These are phyloP conservation scores for Rhynchosporium graminicola DNA, from an alignment of 2,329 filamentous ascomycete species.

Conservation along the genomic window DNA sequence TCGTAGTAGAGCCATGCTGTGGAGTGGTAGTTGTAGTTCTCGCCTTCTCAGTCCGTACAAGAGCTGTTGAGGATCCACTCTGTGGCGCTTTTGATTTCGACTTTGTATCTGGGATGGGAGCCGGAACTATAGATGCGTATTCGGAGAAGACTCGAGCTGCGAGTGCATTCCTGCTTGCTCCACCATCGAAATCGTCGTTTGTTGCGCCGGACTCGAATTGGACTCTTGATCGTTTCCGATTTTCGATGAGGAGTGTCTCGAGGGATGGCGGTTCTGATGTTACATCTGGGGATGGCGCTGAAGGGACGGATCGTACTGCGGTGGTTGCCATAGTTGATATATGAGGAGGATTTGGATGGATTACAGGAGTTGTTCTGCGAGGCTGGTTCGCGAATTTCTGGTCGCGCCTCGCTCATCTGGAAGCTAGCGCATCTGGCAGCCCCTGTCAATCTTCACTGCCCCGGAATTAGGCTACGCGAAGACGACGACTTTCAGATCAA, in stretches of 20 bases:
- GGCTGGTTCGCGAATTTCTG: slow-evolving; percentile 13
- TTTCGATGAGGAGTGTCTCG: slow-evolving; percentile 45
- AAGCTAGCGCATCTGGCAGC: slow-evolving; percentile 10
- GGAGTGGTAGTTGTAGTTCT: slow-evolving; percentile 9
- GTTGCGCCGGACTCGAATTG: slow-evolving; percentile 42
- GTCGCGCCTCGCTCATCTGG: slow-evolving; percentile 2
- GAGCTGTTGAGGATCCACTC: slow-evolving; percentile 16
- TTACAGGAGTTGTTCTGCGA: slow-evolving; percentile 13
- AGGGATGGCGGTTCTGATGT: slow-evolving; percentile 36
- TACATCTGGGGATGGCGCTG: slow-evolving; percentile 7
- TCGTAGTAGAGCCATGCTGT: slow-evolving; percentile 50
- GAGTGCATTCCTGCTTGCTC: slow-evolving; percentile 36
- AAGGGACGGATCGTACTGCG: slow-evolving; percentile 6
- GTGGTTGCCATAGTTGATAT: slow-evolving; percentile 19
- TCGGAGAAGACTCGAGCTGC: slow-evolving; percentile 51
- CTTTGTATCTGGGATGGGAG: slow-evolving; percentile 15
- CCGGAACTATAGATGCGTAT: slow-evolving; percentile 50
- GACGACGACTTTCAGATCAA: slow-evolving; percentile 17
- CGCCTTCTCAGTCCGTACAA: slow-evolving; percentile 13
- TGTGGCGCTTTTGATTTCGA: slow-evolving; percentile 17
- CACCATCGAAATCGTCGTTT: slow-evolving; percentile 30
- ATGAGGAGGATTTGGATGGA: background rate
- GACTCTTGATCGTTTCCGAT: slow-evolving; percentile 45
- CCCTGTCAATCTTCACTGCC: slow-evolving; percentile 4
- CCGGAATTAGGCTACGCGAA: slow-evolving; percentile 15